A percentile compares a stretch with the other conserved stretches of the same genome.
Conservation (phyloP, 1,284 basidiomycete species). For the Apiotrichum akiyoshidainum region DNA sequence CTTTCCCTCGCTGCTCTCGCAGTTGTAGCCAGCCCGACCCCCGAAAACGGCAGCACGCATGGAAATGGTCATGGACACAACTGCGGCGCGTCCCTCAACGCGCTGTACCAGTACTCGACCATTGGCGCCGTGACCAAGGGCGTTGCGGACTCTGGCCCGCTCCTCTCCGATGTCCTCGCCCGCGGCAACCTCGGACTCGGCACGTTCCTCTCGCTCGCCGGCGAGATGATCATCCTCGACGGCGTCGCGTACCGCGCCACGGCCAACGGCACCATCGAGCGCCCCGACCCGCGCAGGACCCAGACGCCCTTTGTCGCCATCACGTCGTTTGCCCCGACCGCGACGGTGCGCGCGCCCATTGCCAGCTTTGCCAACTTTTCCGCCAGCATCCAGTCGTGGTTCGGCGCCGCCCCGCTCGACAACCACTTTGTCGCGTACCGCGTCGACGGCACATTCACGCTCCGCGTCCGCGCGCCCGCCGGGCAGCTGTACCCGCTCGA, state of each 20-base stretch:
- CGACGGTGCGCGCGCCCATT: neutral
- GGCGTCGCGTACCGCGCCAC: conserved; percentile 13
- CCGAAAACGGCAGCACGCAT: neutral
- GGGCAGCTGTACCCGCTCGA: conserved; percentile 9
- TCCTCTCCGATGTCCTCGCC: conserved; percentile 5
- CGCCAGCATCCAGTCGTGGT: conserved; percentile 1
- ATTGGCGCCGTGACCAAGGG: conserved; percentile 16
- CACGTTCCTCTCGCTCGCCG: conserved; percentile 13
- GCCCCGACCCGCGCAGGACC: neutral
- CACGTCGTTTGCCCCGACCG: conserved; percentile 5
- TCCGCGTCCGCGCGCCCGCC: conserved; percentile 11
- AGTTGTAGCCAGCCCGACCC: too few species aligned
- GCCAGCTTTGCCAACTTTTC: conserved; percentile 8
- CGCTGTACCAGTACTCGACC: conserved; percentile 18
- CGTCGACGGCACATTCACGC: conserved; percentile 11
- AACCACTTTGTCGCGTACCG: conserved; percentile 14
- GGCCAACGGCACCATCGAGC: neutral
- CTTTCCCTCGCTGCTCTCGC: too few species aligned
- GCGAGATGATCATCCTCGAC: conserved; percentile 18
- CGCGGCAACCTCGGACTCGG: conserved; percentile 20
- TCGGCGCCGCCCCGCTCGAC: neutral
- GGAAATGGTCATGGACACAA: neutral
- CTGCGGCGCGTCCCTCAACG: conserved; percentile 2
- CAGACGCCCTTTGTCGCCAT: conserved; percentile 10
- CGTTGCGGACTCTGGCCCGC: conserved; percentile 11